Base-by-base conservation (phyloP, 805 yeast species). In the Aciculoconidium aculeatum region DNA sequence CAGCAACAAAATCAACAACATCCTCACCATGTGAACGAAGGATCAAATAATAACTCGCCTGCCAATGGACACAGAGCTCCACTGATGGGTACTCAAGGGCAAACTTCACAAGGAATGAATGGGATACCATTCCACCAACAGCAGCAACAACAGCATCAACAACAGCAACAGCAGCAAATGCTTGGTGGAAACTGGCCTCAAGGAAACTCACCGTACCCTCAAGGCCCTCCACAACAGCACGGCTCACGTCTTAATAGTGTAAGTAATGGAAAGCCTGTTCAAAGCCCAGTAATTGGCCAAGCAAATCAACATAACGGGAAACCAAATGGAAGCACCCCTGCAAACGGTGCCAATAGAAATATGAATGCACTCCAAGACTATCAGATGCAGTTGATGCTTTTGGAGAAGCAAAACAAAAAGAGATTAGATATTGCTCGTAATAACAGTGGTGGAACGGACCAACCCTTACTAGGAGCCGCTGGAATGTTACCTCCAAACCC, bases 381-480 rank as follows among this genome's bases (percentile, higher is more conserved):
- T 52, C 94, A 84, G 51, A 77, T 75, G 65, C 90, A 83, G 53
- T 59, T 83, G 41, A 71, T 81, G 70, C 50, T 80, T 31, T 58
- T 85, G 47, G 94, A 84, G 45, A 73, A 73, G 39, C 88, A 82
- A 49, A 84, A 81, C 53, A 78, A 80, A 49, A 75, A 74, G 50
- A 67, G 83, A 31, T 58, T 81, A 28, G 77, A 72, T 42, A 70
- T 65, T 30, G 75, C 70, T 4, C 52, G 75, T 21, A 59, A 54
- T 37, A 61, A 41, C 37, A 45, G 42, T 5, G 58, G 56, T 3
- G 38, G 35, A 11, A 37, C 15, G 20, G 44, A 21, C 45, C 14
- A 29, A 30, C 12, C 34, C 36, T 16, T 42, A 11, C n/a, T 32
- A 22, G 29, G 30, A 4, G 30, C 32, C 11, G 10, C 26, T 6